Percentiles rank a stretch among this genome's conserved stretches.
Evolutionary conservation across 345 rosid species (phyloP).

Genomic region (Boechera retrofracta): DNA sequence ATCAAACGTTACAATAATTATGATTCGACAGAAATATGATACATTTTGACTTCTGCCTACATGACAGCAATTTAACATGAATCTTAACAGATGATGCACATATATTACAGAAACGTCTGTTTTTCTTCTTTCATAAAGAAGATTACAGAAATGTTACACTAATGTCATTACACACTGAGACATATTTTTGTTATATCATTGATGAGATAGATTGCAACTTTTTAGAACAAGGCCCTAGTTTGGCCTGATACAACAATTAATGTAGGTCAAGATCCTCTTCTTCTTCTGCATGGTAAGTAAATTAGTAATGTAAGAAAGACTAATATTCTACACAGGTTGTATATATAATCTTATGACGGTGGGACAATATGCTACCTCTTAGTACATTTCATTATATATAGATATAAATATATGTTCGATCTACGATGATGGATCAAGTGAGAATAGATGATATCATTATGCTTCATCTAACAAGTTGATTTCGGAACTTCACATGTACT

Average conservation of each 20-base stretch:
- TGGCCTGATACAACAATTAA: slow-evolving; percentile 73
- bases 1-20: neutral
- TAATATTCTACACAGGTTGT: slow-evolving; percentile 4
- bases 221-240: slow-evolving; percentile 53
- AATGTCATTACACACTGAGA: slow-evolving; percentile 20
- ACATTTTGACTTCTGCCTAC: too few relatives aligned
- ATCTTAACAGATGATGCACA: slow-evolving; percentile 16
- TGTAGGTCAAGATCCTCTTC: slow-evolving; percentile 76
- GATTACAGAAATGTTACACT: slow-evolving; percentile 27
- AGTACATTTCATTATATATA: neutral
- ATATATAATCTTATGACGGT: slow-evolving; percentile 1
- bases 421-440: neutral
- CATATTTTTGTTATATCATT: slow-evolving; percentile 1
- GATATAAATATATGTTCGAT: neutral
- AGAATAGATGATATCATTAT: neutral
- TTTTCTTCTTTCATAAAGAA: neutral
- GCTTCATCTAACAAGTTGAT: slow-evolving; percentile 3
- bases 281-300: slow-evolving; percentile 64
- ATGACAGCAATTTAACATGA: too few relatives aligned
- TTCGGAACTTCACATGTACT: neutral
- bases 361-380: neutral
- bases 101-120: slow-evolving; percentile 11
- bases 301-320: slow-evolving; percentile 40
- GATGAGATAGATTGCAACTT: slow-evolving; percentile 17
- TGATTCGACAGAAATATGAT: slow-evolving; percentile 4